A percentile compares a stretch with the other conserved stretches of the same genome.
Conservation (phyloP, 495 filamentous ascomycete species). For the Trichoderma asperelloides region DNA sequence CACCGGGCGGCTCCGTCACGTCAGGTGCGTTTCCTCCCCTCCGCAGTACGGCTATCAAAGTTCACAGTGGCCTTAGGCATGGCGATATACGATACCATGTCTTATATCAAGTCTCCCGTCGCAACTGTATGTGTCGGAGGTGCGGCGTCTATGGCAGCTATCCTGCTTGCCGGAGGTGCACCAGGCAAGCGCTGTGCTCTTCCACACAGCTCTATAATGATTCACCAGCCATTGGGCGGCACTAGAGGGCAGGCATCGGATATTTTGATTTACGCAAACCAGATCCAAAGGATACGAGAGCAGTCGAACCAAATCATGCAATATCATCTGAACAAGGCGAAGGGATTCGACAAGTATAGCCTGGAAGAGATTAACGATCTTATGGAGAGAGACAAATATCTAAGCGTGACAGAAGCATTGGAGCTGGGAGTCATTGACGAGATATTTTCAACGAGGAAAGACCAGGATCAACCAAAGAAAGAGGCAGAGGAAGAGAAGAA, state of each 20-base stretch:
- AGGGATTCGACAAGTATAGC: conserved; percentile 45
- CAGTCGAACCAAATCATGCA: conserved; percentile 87
- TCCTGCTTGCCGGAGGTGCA: conserved; percentile 78
- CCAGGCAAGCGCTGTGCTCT: conserved; percentile 81
- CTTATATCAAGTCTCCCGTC: conserved; percentile 86
- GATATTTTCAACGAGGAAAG: conserved; percentile 53
- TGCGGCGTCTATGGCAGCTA: conserved; percentile 88
- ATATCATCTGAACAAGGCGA: conserved; percentile 69
- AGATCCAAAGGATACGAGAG: conserved; percentile 79
- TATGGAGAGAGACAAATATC: conserved; percentile 94
- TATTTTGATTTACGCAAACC: conserved; percentile 93
- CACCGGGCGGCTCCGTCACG: conserved; percentile 91
- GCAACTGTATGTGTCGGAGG: conserved; percentile 92
- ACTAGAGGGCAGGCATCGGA: conserved; percentile 85
- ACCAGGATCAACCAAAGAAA: conserved; percentile 23
- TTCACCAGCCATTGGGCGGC: conserved; percentile 89
- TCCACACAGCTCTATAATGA: conserved; percentile 89
- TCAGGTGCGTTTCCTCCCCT: conserved; percentile 38
- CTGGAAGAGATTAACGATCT: conserved; percentile 81
- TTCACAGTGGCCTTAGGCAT: conserved; percentile 42
- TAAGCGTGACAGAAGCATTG: conserved; percentile 79
- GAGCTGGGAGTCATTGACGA: conserved; percentile 88
- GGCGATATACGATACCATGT: conserved; percentile 98
- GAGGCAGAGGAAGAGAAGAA: conserved; percentile 15
- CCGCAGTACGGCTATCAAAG: background rate